These are phyloP conservation scores for Daldinia caldariorum DNA, from an alignment of 495 filamentous ascomycete species.

Conservation along the genomic window DNA sequence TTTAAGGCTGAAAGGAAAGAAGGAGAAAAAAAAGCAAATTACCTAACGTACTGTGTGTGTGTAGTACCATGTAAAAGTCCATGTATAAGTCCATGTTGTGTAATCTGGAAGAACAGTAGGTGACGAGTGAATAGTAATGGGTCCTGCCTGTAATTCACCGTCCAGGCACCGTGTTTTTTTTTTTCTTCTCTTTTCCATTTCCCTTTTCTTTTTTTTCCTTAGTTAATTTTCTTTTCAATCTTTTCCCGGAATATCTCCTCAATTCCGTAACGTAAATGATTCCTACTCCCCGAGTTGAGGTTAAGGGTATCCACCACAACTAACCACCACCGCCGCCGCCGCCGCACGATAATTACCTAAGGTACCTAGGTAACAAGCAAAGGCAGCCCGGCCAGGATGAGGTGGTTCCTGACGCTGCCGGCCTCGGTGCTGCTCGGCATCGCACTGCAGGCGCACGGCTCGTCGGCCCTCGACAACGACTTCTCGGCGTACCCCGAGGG, in stretches of 20 bases:
- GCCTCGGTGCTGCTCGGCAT: conserved; percentile 47
- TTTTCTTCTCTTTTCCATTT: conserved; percentile 5
- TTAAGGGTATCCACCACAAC: no score
- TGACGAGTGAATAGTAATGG: background rate
- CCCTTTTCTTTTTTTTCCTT: conserved; percentile 1
- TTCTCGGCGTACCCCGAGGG: conserved; percentile 55
- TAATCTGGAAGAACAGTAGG: no score
- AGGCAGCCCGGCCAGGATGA: conserved; percentile 30
- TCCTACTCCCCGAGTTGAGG: no score
- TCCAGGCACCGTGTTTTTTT: conserved; percentile 7
- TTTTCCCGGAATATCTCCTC: background rate
- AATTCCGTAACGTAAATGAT: background rate
- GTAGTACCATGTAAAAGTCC: no score
- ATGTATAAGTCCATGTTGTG: no score
- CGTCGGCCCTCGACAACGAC: conserved; percentile 46
- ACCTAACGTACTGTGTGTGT: conserved; percentile 5
- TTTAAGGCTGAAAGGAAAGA: conserved; percentile 16
- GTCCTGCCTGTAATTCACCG: background rate
- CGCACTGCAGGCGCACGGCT: conserved; percentile 43
- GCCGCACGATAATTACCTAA: no score
- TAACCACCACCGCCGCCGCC: no score
- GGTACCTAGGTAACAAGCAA: background rate
- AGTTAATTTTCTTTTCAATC: background rate
- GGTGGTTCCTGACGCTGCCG: conserved; percentile 33
- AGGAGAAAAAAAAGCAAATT: conserved; percentile 19